Percentiles rank a stretch among this genome's conserved stretches.
phyloP scores from a whole-genome alignment of 331 rosid species.

The Arachis monticola region DNA sequence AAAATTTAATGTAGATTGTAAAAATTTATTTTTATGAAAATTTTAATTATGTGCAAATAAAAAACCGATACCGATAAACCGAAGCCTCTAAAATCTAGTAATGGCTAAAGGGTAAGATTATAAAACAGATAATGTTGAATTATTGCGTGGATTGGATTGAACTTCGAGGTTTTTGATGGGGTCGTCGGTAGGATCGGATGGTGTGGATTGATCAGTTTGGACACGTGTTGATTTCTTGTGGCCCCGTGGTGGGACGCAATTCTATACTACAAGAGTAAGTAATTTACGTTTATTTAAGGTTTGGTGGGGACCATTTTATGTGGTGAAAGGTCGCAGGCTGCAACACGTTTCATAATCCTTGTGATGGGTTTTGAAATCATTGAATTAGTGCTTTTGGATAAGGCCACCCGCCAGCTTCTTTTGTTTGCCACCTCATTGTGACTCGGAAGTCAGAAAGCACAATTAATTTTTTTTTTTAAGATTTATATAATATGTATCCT shows the following conservation, averaged over 20 bases:
- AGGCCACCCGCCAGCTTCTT: neutral
- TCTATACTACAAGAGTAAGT: constrained; percentile 31
- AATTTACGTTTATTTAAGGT: neutral
- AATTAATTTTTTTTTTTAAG: neutral
- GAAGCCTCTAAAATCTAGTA: no score
- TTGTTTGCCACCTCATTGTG: constrained; percentile 27
- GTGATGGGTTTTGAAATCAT: neutral
- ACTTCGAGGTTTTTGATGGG: neutral
- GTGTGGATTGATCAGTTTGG: neutral
- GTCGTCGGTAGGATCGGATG: constrained; percentile 28
- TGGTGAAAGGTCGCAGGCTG: constrained; percentile 22
- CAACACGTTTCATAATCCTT: constrained; percentile 24
- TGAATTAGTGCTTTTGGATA: constrained; percentile 37
- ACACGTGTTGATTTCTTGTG: constrained; percentile 3
- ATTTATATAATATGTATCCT: no score
- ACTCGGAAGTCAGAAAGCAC: neutral
- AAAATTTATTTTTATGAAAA: no score
- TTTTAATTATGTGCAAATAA: neutral
- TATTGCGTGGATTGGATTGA: neutral
- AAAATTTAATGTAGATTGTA: no score
- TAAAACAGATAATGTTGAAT: constrained; percentile 38
- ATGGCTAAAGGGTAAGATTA: neutral
- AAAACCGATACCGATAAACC: no score
- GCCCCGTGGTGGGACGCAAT: neutral
- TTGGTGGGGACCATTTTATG: neutral